A percentile compares a stretch with the other conserved stretches of the same genome.
These are phyloP conservation scores for Ophiostoma triangulosporum DNA, from an alignment of 2,329 filamentous ascomycete genomes.

Conservation along the genomic window DNA sequence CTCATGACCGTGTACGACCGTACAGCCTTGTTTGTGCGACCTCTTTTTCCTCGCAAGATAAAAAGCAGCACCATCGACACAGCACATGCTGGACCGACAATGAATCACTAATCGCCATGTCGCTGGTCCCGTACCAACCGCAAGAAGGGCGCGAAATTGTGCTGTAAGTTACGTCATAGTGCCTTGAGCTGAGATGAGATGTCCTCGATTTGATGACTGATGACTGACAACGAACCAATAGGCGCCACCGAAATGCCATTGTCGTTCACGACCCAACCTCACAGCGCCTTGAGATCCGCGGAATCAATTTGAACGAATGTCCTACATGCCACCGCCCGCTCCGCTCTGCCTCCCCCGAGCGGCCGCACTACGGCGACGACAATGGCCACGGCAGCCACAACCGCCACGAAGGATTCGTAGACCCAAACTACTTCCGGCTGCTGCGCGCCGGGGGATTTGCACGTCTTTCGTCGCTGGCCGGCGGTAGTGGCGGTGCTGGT, in stretches of 20 bases:
- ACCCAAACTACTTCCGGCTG: conserved; percentile 92
- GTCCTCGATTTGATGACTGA: too few species aligned
- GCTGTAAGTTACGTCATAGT: conserved; percentile 41
- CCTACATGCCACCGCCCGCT: conserved; percentile 80
- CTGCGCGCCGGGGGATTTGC: conserved; percentile 44
- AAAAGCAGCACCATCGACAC: neutral
- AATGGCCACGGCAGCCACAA: conserved; percentile 14
- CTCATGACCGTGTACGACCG: neutral
- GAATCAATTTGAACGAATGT: conserved; percentile 51
- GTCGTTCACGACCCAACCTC: conserved; percentile 83
- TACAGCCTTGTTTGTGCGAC: neutral
- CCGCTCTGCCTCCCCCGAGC: conserved; percentile 33
- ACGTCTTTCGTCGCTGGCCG: conserved; percentile 18
- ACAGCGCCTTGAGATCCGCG: conserved; percentile 70
- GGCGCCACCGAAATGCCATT: conserved; percentile 82
- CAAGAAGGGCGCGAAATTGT: conserved; percentile 66
- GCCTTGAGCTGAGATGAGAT: too few species aligned
- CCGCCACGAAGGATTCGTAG: conserved; percentile 56
- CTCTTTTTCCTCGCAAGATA: neutral
- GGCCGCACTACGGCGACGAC: conserved; percentile 29
- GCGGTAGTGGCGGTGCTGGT: neutral
- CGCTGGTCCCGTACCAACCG: conserved; percentile 62
- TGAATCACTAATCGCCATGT: conserved; percentile 27
- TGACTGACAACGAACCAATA: too few species aligned
- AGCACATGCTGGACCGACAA: neutral